Evolutionary conservation across 2,329 filamentous ascomycete genomes (phyloP), one percentile per base, ranked within the genome.

Genomic region (Diaporthe australafricana): DNA sequence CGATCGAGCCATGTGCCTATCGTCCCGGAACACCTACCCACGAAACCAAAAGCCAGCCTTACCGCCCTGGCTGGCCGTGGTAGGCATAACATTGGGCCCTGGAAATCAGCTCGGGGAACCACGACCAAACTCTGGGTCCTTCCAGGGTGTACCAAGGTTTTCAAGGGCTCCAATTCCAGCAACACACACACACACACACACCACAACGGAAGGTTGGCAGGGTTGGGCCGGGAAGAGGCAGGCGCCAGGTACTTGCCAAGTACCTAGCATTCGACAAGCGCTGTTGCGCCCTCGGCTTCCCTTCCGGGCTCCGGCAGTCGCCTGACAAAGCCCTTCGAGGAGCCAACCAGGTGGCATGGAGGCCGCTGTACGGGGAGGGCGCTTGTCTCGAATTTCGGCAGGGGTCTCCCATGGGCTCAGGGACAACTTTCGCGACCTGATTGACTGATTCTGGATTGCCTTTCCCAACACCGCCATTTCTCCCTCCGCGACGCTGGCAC

Each of bases 271-370:
- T 40, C 40, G 3, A 47, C 57, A 63, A 48, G 30, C 38, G 60
- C 60, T 35, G 42, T 50, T 12, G 20, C 60, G 20, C 66, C 52
- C 40, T 72, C 70, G 70, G 70, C 66, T 72, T 63, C 47, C 40
- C 56, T 72, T 65, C 70, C 70, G 70, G 70, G 47, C 25, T 35
- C 70, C 70, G 70, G 70, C 70, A 62, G 50, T 72, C 67, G 38
- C 56, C 48, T 45, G 47, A 70, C 16, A 38, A 16, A 68, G 66
- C 22, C 50, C 8, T 8, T 62, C 45, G 45, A 45, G 14, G 60
- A 50, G 60, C 60, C 60, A 65, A 65, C 60, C 60, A 65, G 60
- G 20, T 14, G 35, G 60, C 60, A 65, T 65, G 60, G 60, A 65
- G 6, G 60, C 27, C 30, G 42, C 42, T 63, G 42, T 9, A 48